These are phyloP conservation scores for Naematelia aurantialba DNA, from an alignment of 768 basidiomycete species.

Conservation along the genomic window DNA sequence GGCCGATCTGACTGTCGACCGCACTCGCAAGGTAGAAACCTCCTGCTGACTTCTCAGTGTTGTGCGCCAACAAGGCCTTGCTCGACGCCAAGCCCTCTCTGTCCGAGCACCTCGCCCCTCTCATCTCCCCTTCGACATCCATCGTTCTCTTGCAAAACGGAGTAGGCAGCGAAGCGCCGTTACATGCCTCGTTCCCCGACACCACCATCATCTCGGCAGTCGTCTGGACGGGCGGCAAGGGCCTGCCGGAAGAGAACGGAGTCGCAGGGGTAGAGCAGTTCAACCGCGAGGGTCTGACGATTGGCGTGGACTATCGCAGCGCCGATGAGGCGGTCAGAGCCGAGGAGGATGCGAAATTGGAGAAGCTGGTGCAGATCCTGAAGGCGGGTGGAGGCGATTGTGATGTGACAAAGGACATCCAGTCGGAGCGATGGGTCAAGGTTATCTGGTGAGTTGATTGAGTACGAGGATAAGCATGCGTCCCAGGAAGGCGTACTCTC, in stretches of 20 bases:
- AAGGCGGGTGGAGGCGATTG: constrained; percentile 35
- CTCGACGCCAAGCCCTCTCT: constrained; percentile 45
- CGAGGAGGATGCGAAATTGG: constrained; percentile 34
- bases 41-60: constrained; percentile 20
- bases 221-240: constrained; percentile 45
- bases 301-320: constrained; percentile 41
- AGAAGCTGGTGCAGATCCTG: constrained; percentile 30
- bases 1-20: too few relatives aligned
- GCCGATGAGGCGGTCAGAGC: constrained; percentile 12
- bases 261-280: constrained; percentile 42
- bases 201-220: constrained; percentile 47
- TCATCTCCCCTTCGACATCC: constrained; percentile 30
- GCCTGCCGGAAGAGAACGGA: constrained; percentile 21
- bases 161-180: constrained; percentile 45
- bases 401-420: constrained; percentile 41
- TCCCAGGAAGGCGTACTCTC: background rate
- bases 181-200: constrained; percentile 39
- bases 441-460: constrained; percentile 45
- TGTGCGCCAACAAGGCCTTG: constrained; percentile 47
- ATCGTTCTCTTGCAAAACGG: constrained; percentile 48
- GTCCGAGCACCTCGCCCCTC: constrained; percentile 33
- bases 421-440: constrained; percentile 48
- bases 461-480: too few relatives aligned
- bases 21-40: too few relatives aligned
- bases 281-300: constrained; percentile 43